These are phyloP conservation scores for Podospora didyma DNA, from an alignment of 495 filamentous ascomycete genomes.

Conservation along the genomic window DNA sequence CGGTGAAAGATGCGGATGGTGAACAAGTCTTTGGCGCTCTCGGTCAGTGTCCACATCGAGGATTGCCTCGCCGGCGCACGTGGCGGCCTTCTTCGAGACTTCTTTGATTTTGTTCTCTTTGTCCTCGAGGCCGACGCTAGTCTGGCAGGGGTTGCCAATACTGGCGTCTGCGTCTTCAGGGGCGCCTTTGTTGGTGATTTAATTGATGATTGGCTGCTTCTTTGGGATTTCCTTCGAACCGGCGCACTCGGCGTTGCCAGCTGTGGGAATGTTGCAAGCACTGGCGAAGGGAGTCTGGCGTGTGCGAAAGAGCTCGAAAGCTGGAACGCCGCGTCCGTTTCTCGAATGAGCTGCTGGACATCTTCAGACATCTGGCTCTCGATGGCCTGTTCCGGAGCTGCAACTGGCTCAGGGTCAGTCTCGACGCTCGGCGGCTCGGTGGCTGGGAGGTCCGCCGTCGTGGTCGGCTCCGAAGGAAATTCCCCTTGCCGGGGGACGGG, in stretches of 20 bases:
- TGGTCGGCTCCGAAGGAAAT: not conserved
- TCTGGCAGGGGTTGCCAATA: constrained; percentile 20
- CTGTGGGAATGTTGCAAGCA: constrained; percentile 7
- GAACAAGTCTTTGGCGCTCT: constrained; percentile 47
- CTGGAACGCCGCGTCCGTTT: constrained; percentile 43
- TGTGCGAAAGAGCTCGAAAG: constrained; percentile 31
- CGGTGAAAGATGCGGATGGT: constrained; percentile 40
- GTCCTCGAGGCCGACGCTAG: constrained; percentile 20
- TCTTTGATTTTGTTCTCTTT: constrained; percentile 43
- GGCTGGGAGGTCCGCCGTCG: not conserved
- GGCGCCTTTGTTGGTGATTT: constrained; percentile 22
- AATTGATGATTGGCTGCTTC: constrained; percentile 22
- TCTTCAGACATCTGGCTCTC: constrained; percentile 20
- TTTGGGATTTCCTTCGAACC: constrained; percentile 24
- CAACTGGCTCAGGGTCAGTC: not conserved
- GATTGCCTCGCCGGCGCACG: constrained; percentile 26
- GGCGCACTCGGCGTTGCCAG: constrained; percentile 11
- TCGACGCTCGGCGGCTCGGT: not conserved
- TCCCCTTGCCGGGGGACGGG: not conserved
- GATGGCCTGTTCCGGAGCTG: not conserved
- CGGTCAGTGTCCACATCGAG: constrained; percentile 42
- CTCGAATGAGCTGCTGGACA: constrained; percentile 40
- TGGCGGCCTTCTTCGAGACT: constrained; percentile 24
- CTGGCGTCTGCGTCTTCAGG: constrained; percentile 12
- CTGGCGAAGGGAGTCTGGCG: constrained; percentile 19